These are phyloP conservation scores for Plasmodium vivax DNA, from an alignment of 169 alveolate species.

Conservation along the genomic window DNA sequence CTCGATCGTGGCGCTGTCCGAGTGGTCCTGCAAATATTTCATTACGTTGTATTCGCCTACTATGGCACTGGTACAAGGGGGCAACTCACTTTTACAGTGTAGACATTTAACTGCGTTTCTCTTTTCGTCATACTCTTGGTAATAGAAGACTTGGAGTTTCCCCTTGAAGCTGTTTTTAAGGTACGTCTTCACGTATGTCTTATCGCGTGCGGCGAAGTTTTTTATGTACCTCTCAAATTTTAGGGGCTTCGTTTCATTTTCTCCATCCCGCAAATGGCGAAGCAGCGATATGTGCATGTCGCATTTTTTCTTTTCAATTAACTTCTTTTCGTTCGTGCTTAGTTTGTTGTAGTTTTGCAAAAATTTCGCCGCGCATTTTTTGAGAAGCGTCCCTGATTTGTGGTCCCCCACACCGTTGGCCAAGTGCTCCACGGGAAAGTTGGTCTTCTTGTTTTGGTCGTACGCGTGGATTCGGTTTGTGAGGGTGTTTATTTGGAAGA, in stretches of 20 bases:
- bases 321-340: constrained; percentile 23
- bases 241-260: background rate
- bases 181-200: constrained; percentile 50
- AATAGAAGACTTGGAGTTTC: constrained; percentile 35
- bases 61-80: background rate
- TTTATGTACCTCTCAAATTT: constrained; percentile 51
- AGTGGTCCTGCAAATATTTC: constrained; percentile 10
- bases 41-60: constrained; percentile 8
- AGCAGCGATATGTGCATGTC: constrained; percentile 24
- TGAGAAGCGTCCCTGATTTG: background rate
- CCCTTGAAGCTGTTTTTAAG: constrained; percentile 58
- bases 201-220: constrained; percentile 1
- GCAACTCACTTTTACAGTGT: constrained; percentile 16
- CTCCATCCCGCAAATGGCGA: background rate
- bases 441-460: constrained; percentile 28
- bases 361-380: constrained; percentile 32
- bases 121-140: constrained; percentile 28
- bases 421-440: constrained; percentile 15
- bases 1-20: background rate
- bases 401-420: background rate
- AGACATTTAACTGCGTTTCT: constrained; percentile 11
- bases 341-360: constrained; percentile 35
- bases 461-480: constrained; percentile 57
- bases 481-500: constrained; percentile 39
- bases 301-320: constrained; percentile 59